Evolutionary conservation across 148 eudicot genomes (phyloP), one percentile per base, ranked within the genome.

Genomic region (Vaccinium myrtillus): DNA sequence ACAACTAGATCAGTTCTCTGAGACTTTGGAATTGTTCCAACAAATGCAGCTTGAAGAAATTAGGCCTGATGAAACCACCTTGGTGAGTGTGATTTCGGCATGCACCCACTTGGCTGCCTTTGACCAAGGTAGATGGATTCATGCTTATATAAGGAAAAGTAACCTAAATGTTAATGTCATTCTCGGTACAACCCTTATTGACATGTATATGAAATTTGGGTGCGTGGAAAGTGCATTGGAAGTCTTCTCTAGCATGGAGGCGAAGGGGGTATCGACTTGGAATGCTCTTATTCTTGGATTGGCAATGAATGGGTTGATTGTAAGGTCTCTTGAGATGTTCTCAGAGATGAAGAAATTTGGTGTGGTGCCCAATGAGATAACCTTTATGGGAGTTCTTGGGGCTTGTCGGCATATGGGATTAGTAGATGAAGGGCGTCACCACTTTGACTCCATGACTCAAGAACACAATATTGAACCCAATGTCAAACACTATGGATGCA

Each of bases 141-240:
- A 93, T 84, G 88, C 91, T 39, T 94, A 91, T 84, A 90, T 93
- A 80, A 83, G 85, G 78, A 87, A 90, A 79, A 91, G 87, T 13
- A 80, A 86, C 11, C 43, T 91, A 30, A 89, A 81, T 65, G 79
- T 92, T 46, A 87, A 92, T 84, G 65, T 71, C 27, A 91, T 92
- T 83, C 94, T 94, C 59, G 94, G 95, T 13, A 92, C 98, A n/a
- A 87, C 94, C 30, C 93, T 93, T 18, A 90, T 93, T 85, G 87
- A 93, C 88, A 94, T 93, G 98, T 94, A 94, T 81, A 93, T 94
- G 95, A 94, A 93, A 87, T 88, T 90, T 63, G 94, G 98, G 6
- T 87, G 89, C 63, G 88, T 91, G 78, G 93, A 93, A 77, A 86
- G 85, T 70, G 98, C 98, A 39, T 25, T 88, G 71, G 90, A 93